Conservation (phyloP, 2,329 filamentous ascomycete species). For the Neophaeococcomyces aloes region DNA sequence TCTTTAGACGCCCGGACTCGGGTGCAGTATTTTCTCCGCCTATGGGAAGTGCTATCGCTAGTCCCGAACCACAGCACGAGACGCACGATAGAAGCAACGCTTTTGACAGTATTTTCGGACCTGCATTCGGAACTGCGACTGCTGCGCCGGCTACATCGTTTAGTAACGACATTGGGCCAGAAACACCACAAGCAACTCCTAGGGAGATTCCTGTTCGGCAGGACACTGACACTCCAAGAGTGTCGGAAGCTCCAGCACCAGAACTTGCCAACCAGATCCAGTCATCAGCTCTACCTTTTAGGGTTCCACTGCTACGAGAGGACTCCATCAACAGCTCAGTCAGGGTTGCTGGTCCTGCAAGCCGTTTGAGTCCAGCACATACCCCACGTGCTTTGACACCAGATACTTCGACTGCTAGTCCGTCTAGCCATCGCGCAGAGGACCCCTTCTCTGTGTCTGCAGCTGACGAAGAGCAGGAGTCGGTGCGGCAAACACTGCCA, state of each 20-base stretch:
- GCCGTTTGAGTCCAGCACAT: constrained; percentile 48
- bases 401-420: constrained; percentile 26
- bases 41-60: constrained; percentile 5
- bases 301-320: constrained; percentile 42
- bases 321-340: constrained; percentile 68
- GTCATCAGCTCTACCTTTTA: constrained; percentile 64
- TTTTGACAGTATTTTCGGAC: constrained; percentile 81
- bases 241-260: constrained; percentile 44
- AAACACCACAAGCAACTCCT: neutral
- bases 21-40: constrained; percentile 33
- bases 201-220: neutral
- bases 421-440: constrained; percentile 12
- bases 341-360: constrained; percentile 62
- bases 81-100: constrained; percentile 47
- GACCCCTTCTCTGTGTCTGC: constrained; percentile 18
- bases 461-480: constrained; percentile 22
- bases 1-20: constrained; percentile 59
- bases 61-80: constrained; percentile 11
- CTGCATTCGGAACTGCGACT: constrained; percentile 45
- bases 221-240: constrained; percentile 19
- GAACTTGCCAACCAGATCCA: constrained; percentile 67
- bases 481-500: constrained; percentile 16
- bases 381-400: constrained; percentile 36
- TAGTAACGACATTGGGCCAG: constrained; percentile 38
- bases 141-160: constrained; percentile 49